A percentile compares a stretch with the other conserved stretches of the same genome.
Conservation (phyloP, 495 filamentous ascomycete species). For the Penicillium diatomitis region DNA sequence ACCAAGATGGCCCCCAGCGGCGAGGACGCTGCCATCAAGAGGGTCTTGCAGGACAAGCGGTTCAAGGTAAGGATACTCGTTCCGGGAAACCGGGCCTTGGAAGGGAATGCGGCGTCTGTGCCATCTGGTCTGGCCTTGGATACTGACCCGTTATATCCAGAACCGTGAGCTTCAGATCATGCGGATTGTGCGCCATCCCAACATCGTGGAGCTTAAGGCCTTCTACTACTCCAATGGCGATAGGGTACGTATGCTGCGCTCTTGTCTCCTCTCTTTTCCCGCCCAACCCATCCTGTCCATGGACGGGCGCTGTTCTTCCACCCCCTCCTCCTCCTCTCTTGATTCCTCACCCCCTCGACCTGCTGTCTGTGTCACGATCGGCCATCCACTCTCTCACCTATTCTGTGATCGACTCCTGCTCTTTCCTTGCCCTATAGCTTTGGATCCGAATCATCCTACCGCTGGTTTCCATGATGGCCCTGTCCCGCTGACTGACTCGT, state of each 20-base stretch:
- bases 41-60: slow-evolving; percentile 95
- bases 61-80: slow-evolving; percentile 66
- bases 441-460: too few species aligned
- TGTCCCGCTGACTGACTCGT: slow-evolving; percentile 10
- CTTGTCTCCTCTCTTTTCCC: slow-evolving; percentile 1
- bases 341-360: not conserved
- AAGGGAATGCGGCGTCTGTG: too few species aligned
- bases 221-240: slow-evolving; percentile 99
- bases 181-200: slow-evolving; percentile 96
- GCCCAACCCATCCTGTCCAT: not conserved
- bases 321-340: not conserved
- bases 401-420: too few species aligned
- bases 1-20: slow-evolving; percentile 95
- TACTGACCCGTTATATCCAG: slow-evolving; percentile 32
- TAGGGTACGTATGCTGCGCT: slow-evolving; percentile 57
- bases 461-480: not conserved
- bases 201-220: slow-evolving; percentile 96
- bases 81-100: not conserved
- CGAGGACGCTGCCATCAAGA: slow-evolving; percentile 97
- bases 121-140: too few species aligned
- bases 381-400: too few species aligned
- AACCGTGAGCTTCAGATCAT: slow-evolving; percentile 99
- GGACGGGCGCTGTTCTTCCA: not conserved
- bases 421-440: too few species aligned
- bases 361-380: too few species aligned